Base-by-base conservation (phyloP, 176 grass and related monocot genomes). In the Hyparrhenia diplandra region DNA sequence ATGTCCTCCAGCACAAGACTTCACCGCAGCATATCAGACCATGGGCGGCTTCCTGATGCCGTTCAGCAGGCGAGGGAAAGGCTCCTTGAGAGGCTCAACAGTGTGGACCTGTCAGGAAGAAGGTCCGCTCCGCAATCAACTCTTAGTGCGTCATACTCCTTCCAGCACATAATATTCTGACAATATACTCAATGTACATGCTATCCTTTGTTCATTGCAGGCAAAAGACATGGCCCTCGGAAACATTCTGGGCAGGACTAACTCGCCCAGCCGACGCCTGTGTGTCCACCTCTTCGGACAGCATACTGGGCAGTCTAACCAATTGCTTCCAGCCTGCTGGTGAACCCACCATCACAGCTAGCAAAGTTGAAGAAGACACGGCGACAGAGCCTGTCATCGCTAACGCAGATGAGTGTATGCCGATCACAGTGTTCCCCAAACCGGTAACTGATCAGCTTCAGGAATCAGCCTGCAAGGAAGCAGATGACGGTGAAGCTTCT, bases 51-150 rank as follows among this genome's bases (percentile, higher is more conserved):
- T 81, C 93, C 90, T 40, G 84, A 88, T 45, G 83, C 82, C 29
- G 93, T 95, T 41, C 76, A 65, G 49, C 87, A 90, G 64, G 90
- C 90, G 31, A 92, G 85, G 36, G 86, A 95, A 86, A 88, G 93
- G 82, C 90, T 95, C 64, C 84, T 90, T 78, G 74, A 92, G 35
- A 90, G 87, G 57, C 85, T 95, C 35, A 86, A 58, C 13, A 84
- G 90, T 3, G 76, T 95, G 55, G 84, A 92, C 77, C 68, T 86
- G 47, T 82, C 82, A 14, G 82, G 87, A 82, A 79, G 86, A 79
- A 87, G 87, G 89, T 92, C 13, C 0, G 25, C n/a, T n/a, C n/a
- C 27, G 37, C 8, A 55, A 55, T 21, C 47, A 72, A 25, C 18
- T 20, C 24, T 31, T 69, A 30, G 14, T 18, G 10, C 18, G 7